A percentile compares a stretch with the other conserved stretches of the same genome.
phyloP scores from a whole-genome alignment of 1,284 basidiomycete genomes.

The Coriolopsis trogii region DNA sequence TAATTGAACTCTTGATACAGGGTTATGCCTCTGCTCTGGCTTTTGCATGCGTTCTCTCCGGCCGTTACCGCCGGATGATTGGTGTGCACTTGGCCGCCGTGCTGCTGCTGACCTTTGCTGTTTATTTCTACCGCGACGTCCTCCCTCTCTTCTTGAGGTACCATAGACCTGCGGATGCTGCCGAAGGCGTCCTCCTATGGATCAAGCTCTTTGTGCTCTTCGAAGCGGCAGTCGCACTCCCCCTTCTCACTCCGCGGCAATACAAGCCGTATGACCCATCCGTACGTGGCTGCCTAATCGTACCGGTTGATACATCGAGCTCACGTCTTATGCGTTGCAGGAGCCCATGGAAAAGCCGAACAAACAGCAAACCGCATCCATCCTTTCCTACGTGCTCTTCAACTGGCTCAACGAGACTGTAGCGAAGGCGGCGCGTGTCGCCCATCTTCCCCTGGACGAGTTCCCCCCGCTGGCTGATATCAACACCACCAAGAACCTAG shows the following conservation, averaged over 20 bases:
- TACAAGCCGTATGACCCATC: slow-evolving; percentile 46
- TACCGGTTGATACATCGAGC: too few relatives aligned
- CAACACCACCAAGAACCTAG: slow-evolving; percentile 43
- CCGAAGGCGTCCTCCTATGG: slow-evolving; percentile 40
- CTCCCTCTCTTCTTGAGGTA: slow-evolving; percentile 50
- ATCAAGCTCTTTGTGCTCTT: slow-evolving; percentile 42
- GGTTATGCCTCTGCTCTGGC: too few relatives aligned
- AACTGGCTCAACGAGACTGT: slow-evolving; percentile 53
- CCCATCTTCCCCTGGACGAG: slow-evolving; percentile 34
- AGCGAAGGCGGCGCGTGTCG: slow-evolving; percentile 28
- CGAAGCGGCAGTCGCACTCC: slow-evolving; percentile 44
- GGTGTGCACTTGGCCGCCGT: slow-evolving; percentile 28
- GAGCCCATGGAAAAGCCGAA: slow-evolving; percentile 47
- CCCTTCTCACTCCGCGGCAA: slow-evolving; percentile 47
- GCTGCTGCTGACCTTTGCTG: slow-evolving; percentile 42
- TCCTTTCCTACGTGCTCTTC: slow-evolving; percentile 58
- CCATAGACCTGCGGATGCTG: slow-evolving; percentile 43
- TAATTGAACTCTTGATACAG: too few relatives aligned
- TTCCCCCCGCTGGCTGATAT: slow-evolving; percentile 49
- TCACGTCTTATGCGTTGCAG: too few relatives aligned
- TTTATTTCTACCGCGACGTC: slow-evolving; percentile 54
- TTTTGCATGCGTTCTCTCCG: too few relatives aligned
- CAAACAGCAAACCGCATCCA: slow-evolving; percentile 68
- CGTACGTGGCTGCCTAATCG: too few relatives aligned
- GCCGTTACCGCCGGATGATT: too few relatives aligned